Conservation (phyloP, 441 rosid species). For the Viola pubescens region DNA sequence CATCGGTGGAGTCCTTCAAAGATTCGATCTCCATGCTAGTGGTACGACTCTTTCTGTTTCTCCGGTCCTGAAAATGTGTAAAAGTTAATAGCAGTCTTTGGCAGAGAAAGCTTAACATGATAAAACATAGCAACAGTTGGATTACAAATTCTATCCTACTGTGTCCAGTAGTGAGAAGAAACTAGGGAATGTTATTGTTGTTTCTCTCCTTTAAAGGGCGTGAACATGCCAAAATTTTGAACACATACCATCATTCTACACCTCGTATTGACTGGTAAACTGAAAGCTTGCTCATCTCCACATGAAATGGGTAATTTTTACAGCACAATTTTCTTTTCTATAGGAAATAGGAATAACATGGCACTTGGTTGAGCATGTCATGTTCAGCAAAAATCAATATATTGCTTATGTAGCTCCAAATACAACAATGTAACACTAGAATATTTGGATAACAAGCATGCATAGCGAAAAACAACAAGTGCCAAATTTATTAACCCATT, state of each 20-base stretch:
- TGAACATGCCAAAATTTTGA: too few species aligned
- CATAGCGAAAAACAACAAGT: background rate
- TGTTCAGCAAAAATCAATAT: background rate
- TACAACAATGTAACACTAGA: background rate
- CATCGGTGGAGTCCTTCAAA: constrained; percentile 36
- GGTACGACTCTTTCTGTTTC: constrained; percentile 61
- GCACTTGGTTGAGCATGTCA: background rate
- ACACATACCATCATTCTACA: too few species aligned
- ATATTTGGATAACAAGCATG: background rate
- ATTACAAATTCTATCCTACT: too few species aligned
- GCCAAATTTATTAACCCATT: too few species aligned
- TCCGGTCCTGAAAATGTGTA: constrained; percentile 48
- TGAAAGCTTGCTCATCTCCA: too few species aligned
- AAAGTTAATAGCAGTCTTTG: too few species aligned
- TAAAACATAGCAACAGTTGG: background rate
- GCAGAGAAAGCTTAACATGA: background rate
- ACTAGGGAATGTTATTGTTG: too few species aligned
- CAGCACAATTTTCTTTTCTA: too few species aligned
- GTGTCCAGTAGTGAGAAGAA: too few species aligned
- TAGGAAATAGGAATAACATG: background rate
- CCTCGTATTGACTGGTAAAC: too few species aligned
- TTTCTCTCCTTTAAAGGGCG: too few species aligned
- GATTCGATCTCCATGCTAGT: constrained; percentile 77
- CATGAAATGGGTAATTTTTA: too few species aligned
- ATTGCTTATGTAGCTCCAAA: background rate